A percentile compares a stretch with the other conserved stretches of the same genome.
phyloP scores from a whole-genome alignment of 73 alveolate species.

The Paramecium sonneborni region DNA sequence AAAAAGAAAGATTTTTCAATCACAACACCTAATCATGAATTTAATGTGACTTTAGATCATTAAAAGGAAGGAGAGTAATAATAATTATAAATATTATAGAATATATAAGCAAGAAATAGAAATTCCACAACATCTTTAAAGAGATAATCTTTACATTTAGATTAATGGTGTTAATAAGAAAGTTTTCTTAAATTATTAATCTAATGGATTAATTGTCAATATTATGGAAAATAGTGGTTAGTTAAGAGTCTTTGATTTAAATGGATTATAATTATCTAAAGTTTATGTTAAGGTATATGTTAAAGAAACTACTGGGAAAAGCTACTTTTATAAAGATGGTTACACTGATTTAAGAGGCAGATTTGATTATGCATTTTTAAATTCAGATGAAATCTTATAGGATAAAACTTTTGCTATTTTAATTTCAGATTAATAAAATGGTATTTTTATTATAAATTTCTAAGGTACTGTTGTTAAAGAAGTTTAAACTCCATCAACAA shows the following conservation, averaged over 20 bases:
- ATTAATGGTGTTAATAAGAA: slow-evolving; percentile 59
- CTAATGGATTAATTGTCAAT: background rate
- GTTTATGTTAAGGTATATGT: slow-evolving; percentile 84
- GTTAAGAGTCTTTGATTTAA: slow-evolving; percentile 74
- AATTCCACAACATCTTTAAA: slow-evolving; percentile 75
- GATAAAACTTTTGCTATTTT: background rate
- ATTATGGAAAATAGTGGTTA: slow-evolving; percentile 73
- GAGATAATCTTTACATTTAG: slow-evolving; percentile 79
- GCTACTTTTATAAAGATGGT: slow-evolving; percentile 83
- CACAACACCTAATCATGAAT: background rate
- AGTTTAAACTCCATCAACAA: slow-evolving; percentile 81
- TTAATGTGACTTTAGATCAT: background rate
- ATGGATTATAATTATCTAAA: slow-evolving; percentile 71
- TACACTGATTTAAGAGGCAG: slow-evolving; percentile 87
- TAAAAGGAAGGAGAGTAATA: background rate
- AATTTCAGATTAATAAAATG: background rate
- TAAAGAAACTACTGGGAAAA: slow-evolving; percentile 65
- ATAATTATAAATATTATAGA: background rate
- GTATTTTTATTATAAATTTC: too few species aligned
- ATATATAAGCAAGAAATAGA: slow-evolving; percentile 20
- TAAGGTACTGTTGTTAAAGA: slow-evolving; percentile 75
- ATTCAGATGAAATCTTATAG: background rate
- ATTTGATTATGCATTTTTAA: slow-evolving; percentile 80
- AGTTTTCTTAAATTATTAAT: background rate
- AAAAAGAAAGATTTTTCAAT: slow-evolving; percentile 62